Evolutionary conservation across 495 filamentous ascomycete genomes (phyloP).

Genomic region (Aspergillus conjunctus): DNA sequence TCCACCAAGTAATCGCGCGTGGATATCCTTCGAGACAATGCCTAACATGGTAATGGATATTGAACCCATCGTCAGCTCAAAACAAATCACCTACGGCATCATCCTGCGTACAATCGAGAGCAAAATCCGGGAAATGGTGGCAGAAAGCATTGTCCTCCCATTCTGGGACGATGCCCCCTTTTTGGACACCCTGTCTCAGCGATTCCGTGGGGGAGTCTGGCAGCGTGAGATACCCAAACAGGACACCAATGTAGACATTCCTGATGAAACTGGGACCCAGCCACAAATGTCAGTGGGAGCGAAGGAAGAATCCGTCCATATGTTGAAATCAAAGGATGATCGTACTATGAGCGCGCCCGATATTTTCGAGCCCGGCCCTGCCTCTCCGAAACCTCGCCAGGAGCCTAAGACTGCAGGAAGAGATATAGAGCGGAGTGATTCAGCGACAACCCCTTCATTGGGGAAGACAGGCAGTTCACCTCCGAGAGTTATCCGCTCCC

Average conservation of each 20-base stretch:
- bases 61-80: slow-evolving; percentile 90
- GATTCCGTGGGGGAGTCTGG: slow-evolving; percentile 90
- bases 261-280: slow-evolving; percentile 58
- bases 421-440: slow-evolving; percentile 31
- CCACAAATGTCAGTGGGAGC: slow-evolving; percentile 44
- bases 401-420: slow-evolving; percentile 29
- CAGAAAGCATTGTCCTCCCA: slow-evolving; percentile 88
- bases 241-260: slow-evolving; percentile 53
- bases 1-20: slow-evolving; percentile 90
- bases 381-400: slow-evolving; percentile 40
- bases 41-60: slow-evolving; percentile 91
- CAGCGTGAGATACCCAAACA: slow-evolving; percentile 55
- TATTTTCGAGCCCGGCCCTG: slow-evolving; percentile 35
- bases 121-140: slow-evolving; percentile 87
- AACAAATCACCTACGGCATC: slow-evolving; percentile 90
- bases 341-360: slow-evolving; percentile 62
- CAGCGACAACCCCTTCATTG: slow-evolving; percentile 41
- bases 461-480: slow-evolving; percentile 44
- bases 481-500: slow-evolving; percentile 60
- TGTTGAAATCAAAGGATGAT: slow-evolving; percentile 49
- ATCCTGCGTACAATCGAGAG: slow-evolving; percentile 93
- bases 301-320: slow-evolving; percentile 35
- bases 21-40: slow-evolving; percentile 90
- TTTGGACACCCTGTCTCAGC: slow-evolving; percentile 71
- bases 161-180: slow-evolving; percentile 97